phyloP scores from a whole-genome alignment of 345 rosid species.

The Melaleuca quinquenervia region DNA sequence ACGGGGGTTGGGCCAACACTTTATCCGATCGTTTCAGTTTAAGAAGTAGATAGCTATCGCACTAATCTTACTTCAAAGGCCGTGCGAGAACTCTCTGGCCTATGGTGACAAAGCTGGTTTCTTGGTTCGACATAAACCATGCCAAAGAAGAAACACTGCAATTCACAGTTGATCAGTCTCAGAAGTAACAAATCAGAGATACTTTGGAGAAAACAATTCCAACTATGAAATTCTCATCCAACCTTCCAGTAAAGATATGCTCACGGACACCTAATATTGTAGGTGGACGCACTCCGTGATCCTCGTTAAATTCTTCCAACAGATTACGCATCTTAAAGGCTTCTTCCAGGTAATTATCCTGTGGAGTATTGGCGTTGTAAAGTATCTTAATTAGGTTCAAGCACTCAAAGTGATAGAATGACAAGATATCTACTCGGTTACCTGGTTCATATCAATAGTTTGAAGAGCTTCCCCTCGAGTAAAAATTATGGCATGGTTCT shows the following conservation, averaged over 20 bases:
- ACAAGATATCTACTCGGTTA: slow-evolving; percentile 1
- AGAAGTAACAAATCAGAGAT: background rate
- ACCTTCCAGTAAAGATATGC: slow-evolving; percentile 98
- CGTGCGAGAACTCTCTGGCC: slow-evolving; percentile 98
- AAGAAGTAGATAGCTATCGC: background rate
- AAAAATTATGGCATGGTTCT: slow-evolving; percentile 84
- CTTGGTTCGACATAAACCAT: slow-evolving; percentile 99
- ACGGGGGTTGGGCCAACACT: background rate
- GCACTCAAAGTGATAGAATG: background rate
- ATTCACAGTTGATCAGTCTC: slow-evolving; percentile 6
- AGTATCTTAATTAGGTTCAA: background rate
- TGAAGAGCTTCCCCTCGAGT: slow-evolving; percentile 98
- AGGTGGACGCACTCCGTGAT: slow-evolving; percentile 92
- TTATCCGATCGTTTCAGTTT: background rate
- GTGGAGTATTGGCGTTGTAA: background rate
- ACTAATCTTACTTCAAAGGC: slow-evolving; percentile 67
- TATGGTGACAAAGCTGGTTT: slow-evolving; percentile 90
- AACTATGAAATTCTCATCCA: background rate
- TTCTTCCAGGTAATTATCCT: slow-evolving; percentile 99
- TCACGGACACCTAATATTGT: slow-evolving; percentile 93
- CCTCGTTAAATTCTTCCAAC: slow-evolving; percentile 88
- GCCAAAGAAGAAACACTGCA: slow-evolving; percentile 96
- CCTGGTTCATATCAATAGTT: slow-evolving; percentile 98
- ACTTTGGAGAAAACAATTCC: background rate
- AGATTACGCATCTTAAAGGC: slow-evolving; percentile 96